Evolutionary conservation across 495 filamentous ascomycete genomes (phyloP), one percentile per base, ranked within the genome.

Genomic region (Talaromyces wortmannii): DNA sequence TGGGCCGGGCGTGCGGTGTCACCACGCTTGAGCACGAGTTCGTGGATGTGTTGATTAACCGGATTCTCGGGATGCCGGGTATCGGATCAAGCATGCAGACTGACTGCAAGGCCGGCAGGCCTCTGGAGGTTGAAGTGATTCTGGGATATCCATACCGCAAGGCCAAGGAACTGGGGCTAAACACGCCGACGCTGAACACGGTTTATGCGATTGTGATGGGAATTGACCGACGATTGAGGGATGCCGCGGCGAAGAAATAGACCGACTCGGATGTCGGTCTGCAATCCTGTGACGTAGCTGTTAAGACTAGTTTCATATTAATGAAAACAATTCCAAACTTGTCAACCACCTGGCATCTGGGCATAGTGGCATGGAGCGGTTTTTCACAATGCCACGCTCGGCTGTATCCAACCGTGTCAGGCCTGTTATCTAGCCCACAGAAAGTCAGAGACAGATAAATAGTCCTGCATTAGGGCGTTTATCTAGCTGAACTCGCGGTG

Each of bases 71-170:
- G 0, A 61, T 80, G 65, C 69, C 70, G 1, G 60, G 64, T 0
- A 71, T 80, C 52, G 62, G 68, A n/a, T 78, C 72, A 48, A 82
- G 79, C 59, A 83, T 83, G 80, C 73, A 77, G 61, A 68, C 69
- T 6, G 80, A 83, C 65, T 68, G 65, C 42, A 70, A 75, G 58
- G 70, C 62, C 52, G 75, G 73, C 11, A 69, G 73, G 45, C 70
- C 66, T 0, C 73, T 82, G 77, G 79, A 82, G 60, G 67, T 82
- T 7, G 80, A 83, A 52, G 74, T 82, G 4, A 82, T 83, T 46
- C 55, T 83, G 8, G 80, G 80, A 7, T 75, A 75, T 58, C 76
- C 78, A 7, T 72, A 76, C 31, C 62, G 63, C 45, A 80, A 75
- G 59, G 71, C 78, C 3, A 69, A 68, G 55, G 76, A 81, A 52